Evolutionary conservation across 345 rosid genomes (phyloP).

Genomic region (Brassica juncea): DNA sequence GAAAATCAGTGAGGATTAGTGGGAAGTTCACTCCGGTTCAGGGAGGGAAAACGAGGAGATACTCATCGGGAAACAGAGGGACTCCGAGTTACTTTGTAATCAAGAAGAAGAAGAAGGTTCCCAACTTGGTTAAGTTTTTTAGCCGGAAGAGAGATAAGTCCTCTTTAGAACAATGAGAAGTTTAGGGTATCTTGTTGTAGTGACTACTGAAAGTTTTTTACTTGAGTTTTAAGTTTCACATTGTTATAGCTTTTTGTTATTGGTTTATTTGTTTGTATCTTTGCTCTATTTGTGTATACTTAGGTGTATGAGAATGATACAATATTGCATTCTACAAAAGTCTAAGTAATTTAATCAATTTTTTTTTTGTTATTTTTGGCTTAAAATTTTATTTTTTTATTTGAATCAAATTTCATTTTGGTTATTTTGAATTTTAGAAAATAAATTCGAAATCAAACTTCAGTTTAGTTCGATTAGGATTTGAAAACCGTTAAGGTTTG

Average conservation of each 20-base stretch:
- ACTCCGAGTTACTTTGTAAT: constrained; percentile 49
- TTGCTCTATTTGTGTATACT: not conserved
- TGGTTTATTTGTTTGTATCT: constrained; percentile 26
- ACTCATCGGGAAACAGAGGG: constrained; percentile 49
- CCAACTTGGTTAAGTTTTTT: constrained; percentile 59
- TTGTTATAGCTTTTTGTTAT: constrained; percentile 15
- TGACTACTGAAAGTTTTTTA: constrained; percentile 3
- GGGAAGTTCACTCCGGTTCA: constrained; percentile 46
- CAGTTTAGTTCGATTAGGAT: not conserved
- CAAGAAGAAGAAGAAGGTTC: constrained; percentile 65
- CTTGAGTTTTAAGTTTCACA: constrained; percentile 25
- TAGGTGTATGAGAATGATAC: not conserved
- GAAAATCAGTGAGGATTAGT: constrained; percentile 44
- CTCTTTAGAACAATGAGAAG: constrained; percentile 18
- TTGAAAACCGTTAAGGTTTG: not conserved
- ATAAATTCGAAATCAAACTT: not conserved
- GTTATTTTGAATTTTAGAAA: not conserved
- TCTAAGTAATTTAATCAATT: not conserved
- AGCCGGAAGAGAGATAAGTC: constrained; percentile 41
- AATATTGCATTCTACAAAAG: not conserved
- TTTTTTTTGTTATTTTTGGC: not conserved
- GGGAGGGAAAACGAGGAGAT: constrained; percentile 46
- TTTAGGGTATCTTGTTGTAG: constrained; percentile 14
- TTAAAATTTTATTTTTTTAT: not conserved
- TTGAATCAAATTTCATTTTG: not conserved